Conservation (phyloP, 257 asterid species). For the Solanum arcanum region DNA sequence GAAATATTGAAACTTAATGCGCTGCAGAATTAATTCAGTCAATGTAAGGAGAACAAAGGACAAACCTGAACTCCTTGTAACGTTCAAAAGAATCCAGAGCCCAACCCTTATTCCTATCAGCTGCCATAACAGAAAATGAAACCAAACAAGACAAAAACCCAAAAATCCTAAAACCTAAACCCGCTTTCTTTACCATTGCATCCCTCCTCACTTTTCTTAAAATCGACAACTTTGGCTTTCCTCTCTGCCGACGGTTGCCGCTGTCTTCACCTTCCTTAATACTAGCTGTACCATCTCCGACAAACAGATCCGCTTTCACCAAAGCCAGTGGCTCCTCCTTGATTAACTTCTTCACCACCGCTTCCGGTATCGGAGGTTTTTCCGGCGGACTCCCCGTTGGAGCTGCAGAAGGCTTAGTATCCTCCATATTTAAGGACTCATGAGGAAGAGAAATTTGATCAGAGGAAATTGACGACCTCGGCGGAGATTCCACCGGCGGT, state of each 20-base stretch:
- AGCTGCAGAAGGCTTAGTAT: constrained; percentile 2
- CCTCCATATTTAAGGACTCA: constrained; percentile 23
- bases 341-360: constrained; percentile 11
- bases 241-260: constrained; percentile 21
- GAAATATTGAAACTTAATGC: not conserved
- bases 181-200: constrained; percentile 37
- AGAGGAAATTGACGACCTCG: constrained; percentile 38
- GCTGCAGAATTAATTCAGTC: not conserved
- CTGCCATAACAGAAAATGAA: constrained; percentile 60
- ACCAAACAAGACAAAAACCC: constrained; percentile 53
- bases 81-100: constrained; percentile 52
- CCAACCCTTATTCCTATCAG: constrained; percentile 63
- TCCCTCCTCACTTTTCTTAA: constrained; percentile 26
- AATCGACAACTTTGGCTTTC: constrained; percentile 25
- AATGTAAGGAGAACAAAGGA: not conserved
- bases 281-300: not conserved
- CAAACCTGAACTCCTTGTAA: constrained; percentile 38
- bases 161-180: constrained; percentile 48
- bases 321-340: constrained; percentile 14
- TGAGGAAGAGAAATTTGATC: constrained; percentile 22
- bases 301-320: constrained; percentile 6
- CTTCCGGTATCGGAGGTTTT: constrained; percentile 16
- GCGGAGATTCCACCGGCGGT: constrained; percentile 33
- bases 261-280: constrained; percentile 11
- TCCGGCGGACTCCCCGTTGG: constrained; percentile 3